These are phyloP conservation scores for Ogataea naganishii DNA, from an alignment of 805 yeast genomes.

Conservation along the genomic window DNA sequence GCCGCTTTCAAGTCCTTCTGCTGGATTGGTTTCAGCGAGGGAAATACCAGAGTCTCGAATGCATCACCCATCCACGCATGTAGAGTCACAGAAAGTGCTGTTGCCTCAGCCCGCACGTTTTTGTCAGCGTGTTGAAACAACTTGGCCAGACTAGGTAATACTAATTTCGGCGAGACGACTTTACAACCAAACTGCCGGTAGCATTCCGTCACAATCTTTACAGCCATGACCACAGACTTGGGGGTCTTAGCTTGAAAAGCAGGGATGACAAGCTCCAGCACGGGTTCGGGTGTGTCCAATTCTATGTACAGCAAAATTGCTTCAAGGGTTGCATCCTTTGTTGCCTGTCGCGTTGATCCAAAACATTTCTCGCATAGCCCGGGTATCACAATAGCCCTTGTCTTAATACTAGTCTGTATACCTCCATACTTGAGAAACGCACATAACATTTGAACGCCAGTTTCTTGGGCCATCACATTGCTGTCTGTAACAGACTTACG, in stretches of 20 bases:
- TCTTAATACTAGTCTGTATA: constrained; percentile 26
- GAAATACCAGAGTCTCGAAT: constrained; percentile 49
- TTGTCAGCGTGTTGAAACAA: constrained; percentile 81
- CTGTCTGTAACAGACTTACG: constrained; percentile 60
- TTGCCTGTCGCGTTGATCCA: constrained; percentile 64
- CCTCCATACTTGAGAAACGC: constrained; percentile 54
- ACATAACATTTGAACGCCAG: constrained; percentile 52
- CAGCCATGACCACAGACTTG: constrained; percentile 65
- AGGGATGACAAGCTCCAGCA: constrained; percentile 61
- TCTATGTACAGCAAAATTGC: constrained; percentile 59
- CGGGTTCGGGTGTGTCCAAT: constrained; percentile 53
- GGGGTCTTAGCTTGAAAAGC: constrained; percentile 59
- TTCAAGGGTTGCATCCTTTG: constrained; percentile 58
- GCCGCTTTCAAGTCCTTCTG: constrained; percentile 71
- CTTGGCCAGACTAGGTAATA: constrained; percentile 51
- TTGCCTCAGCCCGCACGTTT: constrained; percentile 75
- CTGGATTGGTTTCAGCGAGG: constrained; percentile 82
- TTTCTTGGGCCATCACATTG: constrained; percentile 89
- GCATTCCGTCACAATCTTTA: constrained; percentile 46
- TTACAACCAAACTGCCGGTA: constrained; percentile 56
- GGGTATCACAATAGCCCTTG: constrained; percentile 34
- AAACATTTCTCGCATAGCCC: constrained; percentile 76
- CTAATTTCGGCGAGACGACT: constrained; percentile 46
- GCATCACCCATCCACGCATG: constrained; percentile 67
- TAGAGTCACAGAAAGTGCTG: constrained; percentile 56